phyloP scores from a whole-genome alignment of 2,329 filamentous ascomycete species.

The Cladosporium colombiae region DNA sequence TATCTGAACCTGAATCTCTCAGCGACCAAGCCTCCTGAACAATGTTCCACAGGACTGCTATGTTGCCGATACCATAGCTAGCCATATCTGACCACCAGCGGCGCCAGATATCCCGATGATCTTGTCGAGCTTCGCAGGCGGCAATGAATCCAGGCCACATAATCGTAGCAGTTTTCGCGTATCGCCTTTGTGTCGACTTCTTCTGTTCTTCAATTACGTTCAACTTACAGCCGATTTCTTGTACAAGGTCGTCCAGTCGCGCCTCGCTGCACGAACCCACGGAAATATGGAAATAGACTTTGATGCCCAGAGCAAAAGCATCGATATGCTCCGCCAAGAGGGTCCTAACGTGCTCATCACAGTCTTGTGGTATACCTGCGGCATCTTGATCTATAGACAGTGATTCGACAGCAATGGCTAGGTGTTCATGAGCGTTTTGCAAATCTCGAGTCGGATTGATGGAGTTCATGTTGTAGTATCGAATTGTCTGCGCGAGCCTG shows the following conservation, averaged over 20 bases:
- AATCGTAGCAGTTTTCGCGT: background rate
- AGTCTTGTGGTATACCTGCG: background rate
- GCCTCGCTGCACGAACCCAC: background rate
- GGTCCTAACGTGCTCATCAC: background rate
- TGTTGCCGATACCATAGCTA: slow-evolving; percentile 7
- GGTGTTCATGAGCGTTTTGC: background rate
- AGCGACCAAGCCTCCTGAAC: background rate
- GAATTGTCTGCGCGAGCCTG: background rate
- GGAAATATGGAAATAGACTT: background rate
- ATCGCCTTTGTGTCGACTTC: background rate
- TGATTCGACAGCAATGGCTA: background rate
- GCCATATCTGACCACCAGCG: slow-evolving; percentile 1
- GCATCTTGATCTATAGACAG: background rate
- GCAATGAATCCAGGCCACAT: background rate
- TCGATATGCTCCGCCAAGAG: background rate
- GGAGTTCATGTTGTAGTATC: background rate
- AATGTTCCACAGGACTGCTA: background rate
- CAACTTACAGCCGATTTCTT: background rate
- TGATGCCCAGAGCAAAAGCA: slow-evolving; percentile 1
- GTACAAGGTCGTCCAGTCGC: background rate
- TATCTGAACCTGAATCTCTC: background rate
- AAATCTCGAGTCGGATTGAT: background rate
- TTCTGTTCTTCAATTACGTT: background rate
- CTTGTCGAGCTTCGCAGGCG: background rate
- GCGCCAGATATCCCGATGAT: background rate